Base-by-base conservation (phyloP, 2,329 filamentous ascomycete species). In the Colletotrichum neosansevieriae region DNA sequence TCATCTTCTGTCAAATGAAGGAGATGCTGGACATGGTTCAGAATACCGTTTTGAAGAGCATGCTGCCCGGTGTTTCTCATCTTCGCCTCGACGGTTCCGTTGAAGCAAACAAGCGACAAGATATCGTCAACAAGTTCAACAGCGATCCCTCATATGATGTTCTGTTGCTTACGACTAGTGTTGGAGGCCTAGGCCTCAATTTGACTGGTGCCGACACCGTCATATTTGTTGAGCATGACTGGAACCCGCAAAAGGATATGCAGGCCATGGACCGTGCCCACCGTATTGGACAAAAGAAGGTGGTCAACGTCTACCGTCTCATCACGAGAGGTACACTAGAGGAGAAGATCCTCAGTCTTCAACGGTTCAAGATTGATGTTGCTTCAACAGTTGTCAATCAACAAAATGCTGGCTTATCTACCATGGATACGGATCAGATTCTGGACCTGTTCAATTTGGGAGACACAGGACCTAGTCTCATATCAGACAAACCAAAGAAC, bases 1-100 rank as follows among this genome's bases (percentile, higher is more conserved):
- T 99, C 32, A 92, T 99, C 73, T 99, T 99, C 85, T 99, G 96
- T 75, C 96, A 99, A 79, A 98, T 99, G 94, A 99, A 99, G 81
- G 96, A 99, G 79, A 99, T 99, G 97, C 86, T 99, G 24, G 96
- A 99, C 79, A 98, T 99, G 89, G 97, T 99, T 2, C 94, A 98
- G 77, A 94, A 92, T 74, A 94, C 95, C 66, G 96, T 99, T 1
- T 83, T 99, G 44, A 94, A 93, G 78, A 92, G 92, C 75, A 86
- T 98, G 81, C 86, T 99, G n/a, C 96, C 96, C 1, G 92, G 91
- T 0, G 94, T 98, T 6, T 96, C 97, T 42, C 98, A 92, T 77
- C 88, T 98, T 66, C 92, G 97, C n/a, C 88, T 99, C 38, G 97
- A 99, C 74, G 96, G 96, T 36, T 90, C 90, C 6, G 94, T 99